These are phyloP conservation scores for Sclerotinia subarctica DNA, from an alignment of 2,329 filamentous ascomycete genomes.

Conservation along the genomic window DNA sequence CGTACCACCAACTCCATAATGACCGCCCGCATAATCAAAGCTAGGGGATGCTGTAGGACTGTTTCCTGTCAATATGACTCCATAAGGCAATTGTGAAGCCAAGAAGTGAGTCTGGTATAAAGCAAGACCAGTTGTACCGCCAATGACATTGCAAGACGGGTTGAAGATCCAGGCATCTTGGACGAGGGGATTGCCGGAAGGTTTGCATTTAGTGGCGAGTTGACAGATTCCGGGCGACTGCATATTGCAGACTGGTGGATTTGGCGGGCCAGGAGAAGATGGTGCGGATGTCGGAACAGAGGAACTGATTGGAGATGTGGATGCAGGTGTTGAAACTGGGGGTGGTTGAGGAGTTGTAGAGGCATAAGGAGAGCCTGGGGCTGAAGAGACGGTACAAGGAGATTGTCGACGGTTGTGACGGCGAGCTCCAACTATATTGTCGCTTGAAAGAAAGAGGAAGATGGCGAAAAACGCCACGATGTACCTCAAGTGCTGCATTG, in stretches of 20 bases:
- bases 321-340: background rate
- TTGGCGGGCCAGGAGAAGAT: constrained; percentile 16
- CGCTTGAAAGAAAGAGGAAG: constrained; percentile 12
- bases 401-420: constrained; percentile 5
- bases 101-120: constrained; percentile 6
- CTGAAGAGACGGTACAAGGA: constrained; percentile 5
- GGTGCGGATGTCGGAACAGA: background rate
- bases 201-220: constrained; percentile 12
- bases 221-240: constrained; percentile 17
- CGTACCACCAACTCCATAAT: constrained; percentile 19
- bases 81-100: constrained; percentile 17
- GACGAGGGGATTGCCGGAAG: background rate
- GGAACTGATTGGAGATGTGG: constrained; percentile 1
- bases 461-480: background rate
- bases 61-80: constrained; percentile 7
- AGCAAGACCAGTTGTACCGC: constrained; percentile 15
- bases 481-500: constrained; percentile 15
- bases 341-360: constrained; percentile 5
- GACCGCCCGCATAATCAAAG: constrained; percentile 16
- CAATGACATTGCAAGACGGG: constrained; percentile 19
- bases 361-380: background rate
- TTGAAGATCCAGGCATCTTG: constrained; percentile 20
- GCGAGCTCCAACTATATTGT: constrained; percentile 12
- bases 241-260: constrained; percentile 8
- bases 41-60: constrained; percentile 19